Evolutionary conservation across 2,329 filamentous ascomycete genomes (phyloP).

Genomic region (Sclerotiophoma versabilis): DNA sequence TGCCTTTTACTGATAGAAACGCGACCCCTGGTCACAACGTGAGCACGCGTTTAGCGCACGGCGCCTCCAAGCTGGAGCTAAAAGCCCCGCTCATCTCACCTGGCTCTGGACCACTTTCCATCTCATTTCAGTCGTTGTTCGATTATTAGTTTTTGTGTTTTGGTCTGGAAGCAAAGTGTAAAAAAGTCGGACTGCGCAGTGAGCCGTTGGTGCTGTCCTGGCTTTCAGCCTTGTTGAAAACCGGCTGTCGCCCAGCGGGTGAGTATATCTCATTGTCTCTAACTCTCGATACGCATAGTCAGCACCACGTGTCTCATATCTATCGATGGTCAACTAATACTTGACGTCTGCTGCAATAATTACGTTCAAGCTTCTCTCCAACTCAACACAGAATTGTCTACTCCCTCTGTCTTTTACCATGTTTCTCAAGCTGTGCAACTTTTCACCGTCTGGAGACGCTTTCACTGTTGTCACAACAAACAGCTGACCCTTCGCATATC

Average conservation of each 20-base stretch:
- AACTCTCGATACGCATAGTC: too few relatives aligned
- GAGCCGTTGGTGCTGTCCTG: not conserved
- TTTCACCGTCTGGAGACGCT: too few relatives aligned
- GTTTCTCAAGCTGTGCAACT: not conserved
- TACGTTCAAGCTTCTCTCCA: not conserved
- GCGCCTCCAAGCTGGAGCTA: not conserved
- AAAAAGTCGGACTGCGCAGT: not conserved
- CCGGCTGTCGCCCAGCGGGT: not conserved
- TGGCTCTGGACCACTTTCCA: not conserved
- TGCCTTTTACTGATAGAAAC: not conserved
- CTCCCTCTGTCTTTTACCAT: too few relatives aligned
- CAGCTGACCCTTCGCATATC: not conserved
- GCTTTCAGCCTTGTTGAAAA: not conserved
- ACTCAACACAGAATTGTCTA: too few relatives aligned
- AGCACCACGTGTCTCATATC: not conserved
- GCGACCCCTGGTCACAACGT: constrained; percentile 17
- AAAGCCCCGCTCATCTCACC: constrained; percentile 6
- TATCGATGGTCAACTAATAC: not conserved
- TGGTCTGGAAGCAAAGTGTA: not conserved
- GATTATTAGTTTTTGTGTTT: not conserved
- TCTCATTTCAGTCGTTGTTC: not conserved
- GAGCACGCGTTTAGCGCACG: constrained; percentile 17
- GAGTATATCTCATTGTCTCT: constrained; percentile 3
- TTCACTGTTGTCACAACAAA: not conserved
- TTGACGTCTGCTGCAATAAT: not conserved